Conservation (phyloP, 2,329 filamentous ascomycete species). For the Xenosphaeropsis pyriputrescens region DNA sequence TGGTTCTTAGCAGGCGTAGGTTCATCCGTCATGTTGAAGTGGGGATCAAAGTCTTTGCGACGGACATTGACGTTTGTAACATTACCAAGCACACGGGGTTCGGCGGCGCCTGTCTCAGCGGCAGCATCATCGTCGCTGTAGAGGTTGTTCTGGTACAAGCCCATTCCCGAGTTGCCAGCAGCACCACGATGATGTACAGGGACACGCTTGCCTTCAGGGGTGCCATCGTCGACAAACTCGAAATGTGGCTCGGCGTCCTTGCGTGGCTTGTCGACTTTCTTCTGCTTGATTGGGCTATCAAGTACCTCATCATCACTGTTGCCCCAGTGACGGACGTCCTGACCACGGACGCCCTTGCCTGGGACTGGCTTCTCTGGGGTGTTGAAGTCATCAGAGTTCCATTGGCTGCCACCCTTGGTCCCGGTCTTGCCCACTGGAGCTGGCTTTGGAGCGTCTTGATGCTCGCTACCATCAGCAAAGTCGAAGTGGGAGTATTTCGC, state of each 20-base stretch:
- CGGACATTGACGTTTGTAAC: slow-evolving; percentile 63
- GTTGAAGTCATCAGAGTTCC: slow-evolving; percentile 78
- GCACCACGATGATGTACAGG: slow-evolving; percentile 33
- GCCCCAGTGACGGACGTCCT: slow-evolving; percentile 69
- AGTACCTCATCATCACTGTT: slow-evolving; percentile 48
- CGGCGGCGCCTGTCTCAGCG: slow-evolving; percentile 12
- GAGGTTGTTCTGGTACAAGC: slow-evolving; percentile 66
- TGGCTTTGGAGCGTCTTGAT: slow-evolving; percentile 20
- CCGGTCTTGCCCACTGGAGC: slow-evolving; percentile 21
- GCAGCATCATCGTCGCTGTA: slow-evolving; percentile 39
- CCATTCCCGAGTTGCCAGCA: slow-evolving; percentile 51
- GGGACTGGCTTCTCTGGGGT: slow-evolving; percentile 63
- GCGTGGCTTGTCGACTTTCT: slow-evolving; percentile 51
- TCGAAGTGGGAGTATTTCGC: slow-evolving; percentile 80
- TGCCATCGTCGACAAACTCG: slow-evolving; percentile 63
- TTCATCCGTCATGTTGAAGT: slow-evolving; percentile 64
- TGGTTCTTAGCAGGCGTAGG: slow-evolving; percentile 33
- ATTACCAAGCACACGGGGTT: slow-evolving; percentile 37
- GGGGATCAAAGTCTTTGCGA: slow-evolving; percentile 60
- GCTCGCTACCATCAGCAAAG: slow-evolving; percentile 51
- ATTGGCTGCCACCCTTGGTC: slow-evolving; percentile 58
- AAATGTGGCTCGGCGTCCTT: slow-evolving; percentile 75
- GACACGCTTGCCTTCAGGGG: slow-evolving; percentile 32
- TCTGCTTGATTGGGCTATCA: slow-evolving; percentile 41
- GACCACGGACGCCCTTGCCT: slow-evolving; percentile 41